Conservation (phyloP, 495 filamentous ascomycete genomes). For the Annulohypoxylon maeteangense region DNA sequence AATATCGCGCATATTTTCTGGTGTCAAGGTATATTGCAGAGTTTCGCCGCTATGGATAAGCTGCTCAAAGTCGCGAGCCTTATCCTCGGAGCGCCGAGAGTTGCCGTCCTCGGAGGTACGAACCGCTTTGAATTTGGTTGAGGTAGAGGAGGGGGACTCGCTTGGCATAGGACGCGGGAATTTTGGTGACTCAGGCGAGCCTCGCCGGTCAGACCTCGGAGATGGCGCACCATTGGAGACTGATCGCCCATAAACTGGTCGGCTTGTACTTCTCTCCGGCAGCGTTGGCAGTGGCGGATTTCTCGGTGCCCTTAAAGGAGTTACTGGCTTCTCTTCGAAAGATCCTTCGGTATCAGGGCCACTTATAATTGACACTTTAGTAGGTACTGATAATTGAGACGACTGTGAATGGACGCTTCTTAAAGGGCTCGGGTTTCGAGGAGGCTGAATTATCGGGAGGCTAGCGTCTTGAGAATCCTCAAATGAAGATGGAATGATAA, state of each 20-base stretch:
- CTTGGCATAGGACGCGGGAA: conserved; percentile 32
- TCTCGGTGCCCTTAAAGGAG: conserved; percentile 38
- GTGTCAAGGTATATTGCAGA: conserved; percentile 92
- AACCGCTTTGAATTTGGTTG: conserved; percentile 57
- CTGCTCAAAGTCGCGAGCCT: conserved; percentile 75
- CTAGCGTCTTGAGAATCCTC: conserved; percentile 30
- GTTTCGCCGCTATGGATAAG: conserved; percentile 91
- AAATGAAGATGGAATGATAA: conserved; percentile 21
- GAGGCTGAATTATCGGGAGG: conserved; percentile 20
- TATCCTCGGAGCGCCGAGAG: conserved; percentile 53
- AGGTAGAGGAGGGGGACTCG: conserved; percentile 53
- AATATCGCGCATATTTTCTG: conserved; percentile 86
- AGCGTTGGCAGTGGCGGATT: conserved; percentile 48
- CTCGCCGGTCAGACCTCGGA: conserved; percentile 23
- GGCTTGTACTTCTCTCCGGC: conserved; percentile 55
- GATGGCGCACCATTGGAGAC: conserved; percentile 25
- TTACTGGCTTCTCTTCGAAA: conserved; percentile 48
- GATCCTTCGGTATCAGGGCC: conserved; percentile 37
- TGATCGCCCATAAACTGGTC: conserved; percentile 40
- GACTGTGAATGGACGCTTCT: conserved; percentile 31
- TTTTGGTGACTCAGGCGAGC: conserved; percentile 43
- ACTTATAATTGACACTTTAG: conserved; percentile 51
- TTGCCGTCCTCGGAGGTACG: conserved; percentile 63
- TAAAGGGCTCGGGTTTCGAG: conserved; percentile 42
- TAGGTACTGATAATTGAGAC: conserved; percentile 39